A percentile compares a stretch with the other conserved stretches of the same genome.
Evolutionary conservation across 805 yeast species (phyloP).

Genomic region (Ogataea degrootiae): DNA sequence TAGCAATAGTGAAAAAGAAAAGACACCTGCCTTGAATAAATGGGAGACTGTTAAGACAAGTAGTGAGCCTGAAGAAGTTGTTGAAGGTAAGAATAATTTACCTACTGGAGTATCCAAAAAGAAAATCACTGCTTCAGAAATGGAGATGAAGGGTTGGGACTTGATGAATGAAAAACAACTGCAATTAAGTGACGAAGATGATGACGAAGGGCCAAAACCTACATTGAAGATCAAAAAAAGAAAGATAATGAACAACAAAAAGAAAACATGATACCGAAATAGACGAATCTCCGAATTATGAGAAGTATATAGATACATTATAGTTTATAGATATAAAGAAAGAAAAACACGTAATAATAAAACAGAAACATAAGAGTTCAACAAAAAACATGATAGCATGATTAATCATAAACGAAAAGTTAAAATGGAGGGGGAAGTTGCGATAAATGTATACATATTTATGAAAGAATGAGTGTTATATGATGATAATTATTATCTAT

Average conservation of each 20-base stretch:
- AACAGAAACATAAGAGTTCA: too few relatives aligned
- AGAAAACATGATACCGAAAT: background rate
- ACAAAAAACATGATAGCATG: too few relatives aligned
- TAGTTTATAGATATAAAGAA: too few relatives aligned
- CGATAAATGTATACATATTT: too few relatives aligned
- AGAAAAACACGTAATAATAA: too few relatives aligned
- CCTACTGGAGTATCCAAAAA: constrained; percentile 6
- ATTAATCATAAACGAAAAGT: too few relatives aligned
- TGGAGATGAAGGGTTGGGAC: constrained; percentile 27
- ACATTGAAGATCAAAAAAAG: constrained; percentile 16
- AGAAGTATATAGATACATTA: too few relatives aligned
- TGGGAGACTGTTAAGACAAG: constrained; percentile 6
- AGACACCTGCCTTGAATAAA: constrained; percentile 2
- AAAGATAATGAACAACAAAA: constrained; percentile 2
- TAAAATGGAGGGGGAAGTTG: too few relatives aligned
- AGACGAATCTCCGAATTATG: too few relatives aligned
- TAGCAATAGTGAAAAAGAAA: background rate
- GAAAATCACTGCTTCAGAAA: constrained; percentile 12
- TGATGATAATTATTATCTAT: constrained; percentile 2
- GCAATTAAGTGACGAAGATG: background rate
- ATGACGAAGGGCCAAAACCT: constrained; percentile 1
- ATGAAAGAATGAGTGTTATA: too few relatives aligned
- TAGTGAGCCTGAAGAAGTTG: constrained; percentile 3
- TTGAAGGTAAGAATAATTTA: background rate
- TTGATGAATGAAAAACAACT: constrained; percentile 13